Base-by-base conservation (phyloP, 805 yeast species). In the Schizosaccharomyces osmophilus region DNA sequence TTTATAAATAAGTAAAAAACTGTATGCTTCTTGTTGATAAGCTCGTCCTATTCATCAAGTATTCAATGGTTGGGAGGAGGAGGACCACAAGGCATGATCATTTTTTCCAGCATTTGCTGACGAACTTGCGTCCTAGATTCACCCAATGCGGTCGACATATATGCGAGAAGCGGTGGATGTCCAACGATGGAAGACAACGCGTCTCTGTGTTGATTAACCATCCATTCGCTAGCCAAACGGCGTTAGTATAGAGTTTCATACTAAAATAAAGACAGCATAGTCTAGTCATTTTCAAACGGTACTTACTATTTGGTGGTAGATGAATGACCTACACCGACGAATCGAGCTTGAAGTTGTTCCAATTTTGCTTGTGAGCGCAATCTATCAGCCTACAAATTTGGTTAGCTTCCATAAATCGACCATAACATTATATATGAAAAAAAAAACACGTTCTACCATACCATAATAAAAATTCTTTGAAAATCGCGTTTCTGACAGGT, bases 241-340 rank as follows among this genome's bases (percentile, higher is more conserved):
- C 41, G 41, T 36, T 36, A 36, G 41, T 3, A 36, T 13, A 1
- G 17, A 36, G 58, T 19, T 3, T 32, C 11, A 24, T 3, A 15
- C 43, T 8, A 17, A 32, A 55, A 9, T n/a, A 43, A 8, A 51
- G 19, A 22, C 32, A 31, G 32, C 6, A 31, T 2, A 31, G 32
- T 31, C 32, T 31, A 31, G 1, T 31, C 6, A 3, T 9, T 11
- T 36, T 4, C n/a, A 17, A 39, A 3, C 65, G 70, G 29, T 65
- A 41, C 60, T 24, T 57, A 70, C 71, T 75, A 75, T 61, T 82
- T 74, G 0, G 83, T 74, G 0, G 94, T 87, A 61, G 81, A 82
- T 9, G 88, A 77, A 67, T 81, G 77, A 0, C 96, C 96, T 0
- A 89, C 70, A 1, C 95, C 95, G 26, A 83, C 73, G 68, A 84